Conservation (phyloP, 2,329 filamentous ascomycete species). For the Paracorniculantispora psalliotae region DNA sequence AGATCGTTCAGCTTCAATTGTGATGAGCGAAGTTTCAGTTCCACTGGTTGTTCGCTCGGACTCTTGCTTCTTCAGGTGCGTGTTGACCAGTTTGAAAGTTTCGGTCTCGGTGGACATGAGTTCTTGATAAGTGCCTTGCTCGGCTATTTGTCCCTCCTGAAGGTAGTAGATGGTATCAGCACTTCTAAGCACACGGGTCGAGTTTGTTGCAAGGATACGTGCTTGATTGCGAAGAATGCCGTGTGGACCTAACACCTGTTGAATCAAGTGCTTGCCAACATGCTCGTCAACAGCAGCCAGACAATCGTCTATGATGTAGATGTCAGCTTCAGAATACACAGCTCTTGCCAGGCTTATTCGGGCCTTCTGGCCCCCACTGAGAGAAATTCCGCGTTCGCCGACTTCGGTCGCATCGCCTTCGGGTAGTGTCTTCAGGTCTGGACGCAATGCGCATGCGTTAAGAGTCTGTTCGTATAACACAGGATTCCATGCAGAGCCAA, state of each 20-base stretch:
- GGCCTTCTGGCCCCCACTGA: constrained; percentile 87
- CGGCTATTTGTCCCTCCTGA: constrained; percentile 69
- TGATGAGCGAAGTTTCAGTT: constrained; percentile 31
- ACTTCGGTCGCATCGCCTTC: constrained; percentile 90
- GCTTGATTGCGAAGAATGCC: constrained; percentile 76
- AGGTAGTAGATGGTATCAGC: constrained; percentile 78
- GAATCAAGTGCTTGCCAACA: constrained; percentile 82
- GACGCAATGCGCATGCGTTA: constrained; percentile 74
- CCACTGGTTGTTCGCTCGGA: constrained; percentile 28
- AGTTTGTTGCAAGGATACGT: constrained; percentile 81
- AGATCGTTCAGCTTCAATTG: constrained; percentile 47
- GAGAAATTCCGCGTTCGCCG: constrained; percentile 83
- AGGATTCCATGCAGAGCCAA: constrained; percentile 83
- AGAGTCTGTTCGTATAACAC: constrained; percentile 84
- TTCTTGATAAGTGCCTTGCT: constrained; percentile 79
- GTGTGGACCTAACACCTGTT: constrained; percentile 75
- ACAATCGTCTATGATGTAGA: constrained; percentile 83
- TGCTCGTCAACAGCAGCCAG: constrained; percentile 89
- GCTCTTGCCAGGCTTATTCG: constrained; percentile 80
- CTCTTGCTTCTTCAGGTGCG: constrained; percentile 50
- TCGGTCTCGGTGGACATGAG: constrained; percentile 86
- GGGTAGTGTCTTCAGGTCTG: constrained; percentile 79
- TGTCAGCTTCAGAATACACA: constrained; percentile 82
- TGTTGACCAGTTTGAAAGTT: constrained; percentile 71
- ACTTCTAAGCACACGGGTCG: constrained; percentile 77